phyloP scores from a whole-genome alignment of 352 stramenopile species.

The Blastocystis hominis region DNA sequence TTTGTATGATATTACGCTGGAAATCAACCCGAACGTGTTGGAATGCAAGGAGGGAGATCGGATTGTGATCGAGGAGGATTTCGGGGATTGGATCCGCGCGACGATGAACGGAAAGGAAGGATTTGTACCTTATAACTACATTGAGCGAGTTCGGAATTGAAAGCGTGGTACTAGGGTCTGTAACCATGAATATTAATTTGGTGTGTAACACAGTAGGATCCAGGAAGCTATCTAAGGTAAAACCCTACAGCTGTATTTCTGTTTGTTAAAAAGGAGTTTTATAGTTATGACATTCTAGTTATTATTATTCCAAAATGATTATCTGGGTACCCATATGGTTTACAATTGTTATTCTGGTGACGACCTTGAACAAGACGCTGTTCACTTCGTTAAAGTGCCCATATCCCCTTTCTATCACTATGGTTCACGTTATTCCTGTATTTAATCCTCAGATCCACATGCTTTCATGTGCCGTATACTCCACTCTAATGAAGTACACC shows the following conservation, averaged over 20 bases:
- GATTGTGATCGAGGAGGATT: slow-evolving; percentile 51
- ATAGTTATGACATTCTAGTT: not conserved
- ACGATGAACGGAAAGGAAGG: slow-evolving; percentile 32
- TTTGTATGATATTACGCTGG: slow-evolving; percentile 25
- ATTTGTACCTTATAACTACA: slow-evolving; percentile 53
- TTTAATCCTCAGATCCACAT: slow-evolving; percentile 36
- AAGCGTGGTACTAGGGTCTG: no score
- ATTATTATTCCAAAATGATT: slow-evolving; percentile 24
- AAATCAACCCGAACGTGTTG: slow-evolving; percentile 35
- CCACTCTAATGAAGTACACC: slow-evolving; percentile 39
- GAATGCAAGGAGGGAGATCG: slow-evolving; percentile 33
- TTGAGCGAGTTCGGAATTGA: not conserved
- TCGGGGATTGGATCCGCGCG: slow-evolving; percentile 28
- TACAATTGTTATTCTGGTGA: slow-evolving; percentile 50
- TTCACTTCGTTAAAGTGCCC: slow-evolving; percentile 51
- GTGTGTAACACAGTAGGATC: no score
- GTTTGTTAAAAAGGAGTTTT: not conserved
- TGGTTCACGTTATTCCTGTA: not conserved
- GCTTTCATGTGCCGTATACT: slow-evolving; percentile 56
- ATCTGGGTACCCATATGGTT: slow-evolving; percentile 57
- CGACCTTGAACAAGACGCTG: slow-evolving; percentile 47
- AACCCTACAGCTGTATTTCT: no score
- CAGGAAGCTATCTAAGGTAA: no score
- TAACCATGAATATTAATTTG: no score
- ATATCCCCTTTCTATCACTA: slow-evolving; percentile 42